Evolutionary conservation across 805 yeast species (phyloP), one percentile per base, ranked within the genome.

Genomic region (Wickerhamiella hasegawae): DNA sequence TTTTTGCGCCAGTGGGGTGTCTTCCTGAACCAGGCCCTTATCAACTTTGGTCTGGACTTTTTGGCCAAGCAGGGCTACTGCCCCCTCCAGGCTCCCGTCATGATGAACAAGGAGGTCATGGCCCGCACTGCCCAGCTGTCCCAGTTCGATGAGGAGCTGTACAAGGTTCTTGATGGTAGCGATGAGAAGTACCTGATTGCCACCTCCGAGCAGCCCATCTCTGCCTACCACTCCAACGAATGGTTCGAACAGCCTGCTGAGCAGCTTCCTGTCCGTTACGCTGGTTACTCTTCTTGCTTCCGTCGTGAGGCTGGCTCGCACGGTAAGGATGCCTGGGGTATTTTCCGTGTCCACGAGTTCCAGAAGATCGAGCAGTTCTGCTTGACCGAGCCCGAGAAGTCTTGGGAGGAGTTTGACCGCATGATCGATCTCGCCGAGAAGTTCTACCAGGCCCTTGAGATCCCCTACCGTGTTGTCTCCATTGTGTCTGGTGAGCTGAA

Each of bases 241-340:
- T 90, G 98, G 98, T 90, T 90, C 51, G 97, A 90, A 65, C 76
- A 80, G 50, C 98, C 98, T 40, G 75, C 76, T 42, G 96, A 85
- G 63, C 98, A 90, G 66, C 71, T 90, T 49, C 98, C 98, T 42
- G 71, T 83, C 45, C 80, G 92, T 63, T 90, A 90, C 54, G 98
- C 95, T 33, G 98, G 98, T 52, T 90, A 79, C 68, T 84, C 96
- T 25, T 80, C 96, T 32, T 90, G 98, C 74, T 90, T 90, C 76
- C 77, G 98, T 64, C 81, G 98, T 66, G 98, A 90, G 67, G 98
- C 98, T 40, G 98, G 98, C 48, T 77, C 95, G 46, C 97, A 87
- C 54, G 98, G 98, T 60, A 87, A 87, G 60, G 98, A 90, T 55
- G 98, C 98, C 33, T 90, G 98, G 98, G 98, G 98, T 64, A 84